Conservation (phyloP, 768 basidiomycete genomes). For the Rhizopogon sp. region DNA sequence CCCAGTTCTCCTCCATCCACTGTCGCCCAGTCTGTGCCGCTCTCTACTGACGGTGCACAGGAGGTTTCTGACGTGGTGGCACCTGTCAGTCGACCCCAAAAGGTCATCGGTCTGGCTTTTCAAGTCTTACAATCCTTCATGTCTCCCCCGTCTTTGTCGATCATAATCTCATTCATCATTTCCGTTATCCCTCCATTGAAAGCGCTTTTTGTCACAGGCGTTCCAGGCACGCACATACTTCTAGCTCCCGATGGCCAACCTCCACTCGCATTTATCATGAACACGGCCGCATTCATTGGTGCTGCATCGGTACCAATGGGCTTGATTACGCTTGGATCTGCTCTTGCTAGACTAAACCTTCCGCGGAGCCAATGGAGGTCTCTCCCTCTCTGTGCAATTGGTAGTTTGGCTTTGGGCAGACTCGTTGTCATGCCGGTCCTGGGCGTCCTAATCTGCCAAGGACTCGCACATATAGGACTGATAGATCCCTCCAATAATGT, state of each 20-base stretch:
- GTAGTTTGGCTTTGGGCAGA: constrained; percentile 46
- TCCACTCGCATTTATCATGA: constrained; percentile 56
- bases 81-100: neutral
- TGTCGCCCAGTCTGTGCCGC: neutral
- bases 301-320: constrained; percentile 61
- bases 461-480: constrained; percentile 41
- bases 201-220: constrained; percentile 47
- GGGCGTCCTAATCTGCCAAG: constrained; percentile 53
- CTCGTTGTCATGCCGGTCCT: constrained; percentile 55
- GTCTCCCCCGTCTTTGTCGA: constrained; percentile 47
- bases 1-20: neutral
- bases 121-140: constrained; percentile 33
- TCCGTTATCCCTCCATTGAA: constrained; percentile 54
- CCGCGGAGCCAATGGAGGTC: constrained; percentile 40
- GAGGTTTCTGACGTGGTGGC: neutral
- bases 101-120: neutral
- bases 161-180: constrained; percentile 50
- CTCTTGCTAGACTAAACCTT: constrained; percentile 52
- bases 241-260: constrained; percentile 63
- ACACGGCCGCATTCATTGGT: constrained; percentile 55
- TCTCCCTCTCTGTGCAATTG: constrained; percentile 49
- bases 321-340: constrained; percentile 56
- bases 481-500: constrained; percentile 51
- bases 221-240: constrained; percentile 39
- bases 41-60: neutral